Evolutionary conservation across 257 asterid genomes (phyloP).

Genomic region (Voacanga thouarsii): DNA sequence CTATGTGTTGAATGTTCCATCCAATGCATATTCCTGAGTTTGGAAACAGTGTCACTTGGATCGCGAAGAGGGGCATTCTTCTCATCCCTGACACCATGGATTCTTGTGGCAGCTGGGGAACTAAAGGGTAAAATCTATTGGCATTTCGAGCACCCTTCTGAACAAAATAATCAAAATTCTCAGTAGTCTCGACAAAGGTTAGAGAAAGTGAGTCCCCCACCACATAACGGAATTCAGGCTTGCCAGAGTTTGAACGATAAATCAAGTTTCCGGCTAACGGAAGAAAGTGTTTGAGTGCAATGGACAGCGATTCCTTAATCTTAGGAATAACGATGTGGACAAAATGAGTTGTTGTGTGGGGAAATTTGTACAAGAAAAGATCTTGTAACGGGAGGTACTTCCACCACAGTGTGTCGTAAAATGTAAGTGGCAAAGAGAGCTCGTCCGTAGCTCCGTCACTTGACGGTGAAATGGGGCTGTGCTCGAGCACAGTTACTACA

Average conservation of each 20-base stretch:
- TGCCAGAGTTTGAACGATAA: neutral
- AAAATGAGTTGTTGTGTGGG: conserved; percentile 34
- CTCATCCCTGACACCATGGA: neutral
- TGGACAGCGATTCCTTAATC: conserved; percentile 39
- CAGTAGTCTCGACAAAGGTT: conserved; percentile 31
- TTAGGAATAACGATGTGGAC: conserved; percentile 29
- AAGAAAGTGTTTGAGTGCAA: conserved; percentile 39
- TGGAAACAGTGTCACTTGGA: conserved; percentile 26
- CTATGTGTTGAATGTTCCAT: conserved; percentile 38
- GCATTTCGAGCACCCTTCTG: conserved; percentile 24
- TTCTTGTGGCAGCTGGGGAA: conserved; percentile 24
- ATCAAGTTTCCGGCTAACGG: conserved; percentile 44
- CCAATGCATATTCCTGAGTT: conserved; percentile 42
- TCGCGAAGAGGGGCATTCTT: neutral
- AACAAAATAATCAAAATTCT: conserved; percentile 24
- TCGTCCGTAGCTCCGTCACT: neutral
- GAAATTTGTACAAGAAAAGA: conserved; percentile 40
- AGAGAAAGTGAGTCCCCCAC: conserved; percentile 30
- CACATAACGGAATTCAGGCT: conserved; percentile 23
- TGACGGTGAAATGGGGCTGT: neutral
- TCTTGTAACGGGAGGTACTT: conserved; percentile 37
- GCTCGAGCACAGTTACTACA: too few species aligned
- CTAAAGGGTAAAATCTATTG: conserved; percentile 22
- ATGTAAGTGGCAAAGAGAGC: conserved; percentile 33
- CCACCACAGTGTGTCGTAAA: conserved; percentile 35